Conservation (phyloP, 176 grass and related monocot species). For the Miscanthus lutarioriparius region DNA sequence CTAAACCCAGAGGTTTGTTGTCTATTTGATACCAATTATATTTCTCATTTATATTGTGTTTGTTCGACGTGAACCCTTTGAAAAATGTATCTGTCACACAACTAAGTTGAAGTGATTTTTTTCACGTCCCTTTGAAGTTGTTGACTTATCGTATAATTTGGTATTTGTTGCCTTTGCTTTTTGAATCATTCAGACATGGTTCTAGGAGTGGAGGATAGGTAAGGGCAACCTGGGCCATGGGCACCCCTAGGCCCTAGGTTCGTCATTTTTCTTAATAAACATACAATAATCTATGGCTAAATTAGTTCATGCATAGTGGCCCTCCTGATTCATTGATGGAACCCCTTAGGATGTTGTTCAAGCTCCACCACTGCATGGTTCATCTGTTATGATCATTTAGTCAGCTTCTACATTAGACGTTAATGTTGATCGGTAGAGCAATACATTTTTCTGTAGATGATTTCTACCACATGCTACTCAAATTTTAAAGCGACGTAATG, state of each 20-base stretch:
- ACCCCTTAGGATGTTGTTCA: too few species aligned
- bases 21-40: slow-evolving; percentile 28
- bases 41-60: slow-evolving; percentile 1
- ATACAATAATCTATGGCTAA: too few species aligned
- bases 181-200: background rate
- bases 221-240: too few species aligned
- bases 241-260: too few species aligned
- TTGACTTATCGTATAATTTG: background rate
- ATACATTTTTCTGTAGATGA: background rate
- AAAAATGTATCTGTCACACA: background rate
- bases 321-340: too few species aligned
- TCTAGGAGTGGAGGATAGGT: too few species aligned
- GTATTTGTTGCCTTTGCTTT: background rate
- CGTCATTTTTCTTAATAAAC: too few species aligned
- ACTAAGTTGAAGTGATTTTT: background rate
- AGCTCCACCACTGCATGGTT: background rate
- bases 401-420: background rate
- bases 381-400: background rate
- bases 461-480: slow-evolving; percentile 3
- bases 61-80: background rate
- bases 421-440: background rate
- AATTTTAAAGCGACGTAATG: background rate
- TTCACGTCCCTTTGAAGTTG: slow-evolving; percentile 1
- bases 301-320: too few species aligned
- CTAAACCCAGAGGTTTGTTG: slow-evolving; percentile 87